Evolutionary conservation across 1,284 basidiomycete genomes (phyloP), one percentile per base, ranked within the genome.

Genomic region (Coniferiporia weirii): DNA sequence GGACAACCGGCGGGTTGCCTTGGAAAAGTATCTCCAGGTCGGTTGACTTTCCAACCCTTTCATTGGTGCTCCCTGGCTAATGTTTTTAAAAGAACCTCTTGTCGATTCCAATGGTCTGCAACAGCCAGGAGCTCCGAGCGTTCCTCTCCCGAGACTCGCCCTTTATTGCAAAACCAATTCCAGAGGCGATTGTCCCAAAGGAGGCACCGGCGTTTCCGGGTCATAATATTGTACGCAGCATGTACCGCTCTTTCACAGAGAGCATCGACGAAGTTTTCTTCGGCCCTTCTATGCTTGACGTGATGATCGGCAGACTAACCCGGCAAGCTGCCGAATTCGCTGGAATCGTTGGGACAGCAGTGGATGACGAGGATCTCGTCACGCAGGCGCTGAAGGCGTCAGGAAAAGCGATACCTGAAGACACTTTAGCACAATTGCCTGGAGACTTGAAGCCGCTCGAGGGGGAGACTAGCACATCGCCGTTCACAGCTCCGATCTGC

Each of bases 211-310:
- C 79, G 0, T 85, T 87, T 64, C 82, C 85, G 1, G 85, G 91
- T 9, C 83, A 87, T 50, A 82, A 82, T 59, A 77, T 95, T 50
- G 89, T 97, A 59, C 86, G 87, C 63, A 86, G 86, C 17, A 79
- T 98, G 63, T 95, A 95, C 71, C 84, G 89, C 54, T 91, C 93
- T 34, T 87, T 97, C 54, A 85, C 94, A 5, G 89, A 91, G 64
- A 93, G 92, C 68, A 88, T 97, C 64, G 95, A 97, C 71, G 94
- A 95, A 69, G 92, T 94, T 79, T 86, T 94, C 71, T 91, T 93
- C 61, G 91, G 91, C 0, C 92, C 92, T 0, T 94, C 92, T 0
- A 96, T 97, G 92, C 75, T 97, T 47, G 95, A 98, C 68, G 84
- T 95, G 57, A 92, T 97, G 79, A 91, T 94, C 54, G 87, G 91